These are phyloP conservation scores for Talaromyces sp. DNA, from an alignment of 2,329 filamentous ascomycete genomes.

Conservation along the genomic window DNA sequence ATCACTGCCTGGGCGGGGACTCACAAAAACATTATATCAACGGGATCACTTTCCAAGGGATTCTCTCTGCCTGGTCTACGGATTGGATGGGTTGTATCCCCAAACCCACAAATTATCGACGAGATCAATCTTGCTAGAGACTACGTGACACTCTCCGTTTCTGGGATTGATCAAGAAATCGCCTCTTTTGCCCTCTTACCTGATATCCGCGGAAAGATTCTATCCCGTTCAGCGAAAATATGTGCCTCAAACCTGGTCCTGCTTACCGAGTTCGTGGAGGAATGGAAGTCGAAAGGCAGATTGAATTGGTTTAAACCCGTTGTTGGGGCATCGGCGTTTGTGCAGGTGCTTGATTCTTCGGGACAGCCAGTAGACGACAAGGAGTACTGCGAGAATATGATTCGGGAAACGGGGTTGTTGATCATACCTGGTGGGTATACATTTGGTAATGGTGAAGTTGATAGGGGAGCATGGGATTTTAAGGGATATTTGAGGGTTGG, in stretches of 20 bases:
- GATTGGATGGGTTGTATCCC: slow-evolving; percentile 6
- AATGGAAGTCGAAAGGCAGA: not conserved
- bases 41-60: slow-evolving; percentile 5
- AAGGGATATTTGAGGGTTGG: not conserved
- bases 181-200: not conserved
- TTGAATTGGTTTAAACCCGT: not conserved
- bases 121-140: slow-evolving; percentile 1
- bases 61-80: not conserved
- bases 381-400: not conserved
- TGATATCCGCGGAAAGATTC: not conserved
- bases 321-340: not conserved
- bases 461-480: not conserved
- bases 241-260: not conserved
- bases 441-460: not conserved
- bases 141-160: not conserved
- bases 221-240: not conserved
- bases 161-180: not conserved
- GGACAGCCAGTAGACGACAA: not conserved
- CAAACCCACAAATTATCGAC: not conserved
- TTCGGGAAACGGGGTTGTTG: not conserved
- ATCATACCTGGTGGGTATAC: not conserved
- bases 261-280: not conserved
- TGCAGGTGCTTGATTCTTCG: not conserved
- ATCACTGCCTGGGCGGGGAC: not conserved
- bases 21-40: slow-evolving; percentile 1